Evolutionary conservation across 768 basidiomycete genomes (phyloP), one percentile per base, ranked within the genome.

Genomic region (Panus rudis): DNA sequence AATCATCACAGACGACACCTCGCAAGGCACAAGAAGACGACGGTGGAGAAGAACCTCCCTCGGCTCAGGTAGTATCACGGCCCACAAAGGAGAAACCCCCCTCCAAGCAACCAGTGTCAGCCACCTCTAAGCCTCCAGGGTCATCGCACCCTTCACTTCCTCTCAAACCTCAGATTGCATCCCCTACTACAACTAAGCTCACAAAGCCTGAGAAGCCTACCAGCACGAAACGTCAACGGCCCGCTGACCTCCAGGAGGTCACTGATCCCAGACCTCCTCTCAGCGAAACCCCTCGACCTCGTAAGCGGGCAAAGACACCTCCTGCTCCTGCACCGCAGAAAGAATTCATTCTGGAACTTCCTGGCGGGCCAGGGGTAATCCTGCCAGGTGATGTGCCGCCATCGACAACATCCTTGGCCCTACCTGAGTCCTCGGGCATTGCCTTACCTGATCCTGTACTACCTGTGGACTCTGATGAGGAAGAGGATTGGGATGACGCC

Each of bases 401-500:
- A 4, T 33, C 44, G 40, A 41, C 52, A 12, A 14, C 45, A 2
- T 26, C 43, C 3, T 33, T 56, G 35, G 46, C 53, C n/a, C 41
- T 56, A 14, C 52, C 57, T 1, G 42, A 46, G 8, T 22, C 52
- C 8, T 37, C 45, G 4, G 26, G 17, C 13, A 8, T 33, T 16
- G 26, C 27, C 1, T 14, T 17, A 14, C 21, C n/a, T n/a, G n/a
- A n/a, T n/a, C n/a, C n/a, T n/a, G n/a, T 45, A 2, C 30, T 42
- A 14, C 26, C 54, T 7, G 40, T 31, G 8, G 37, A 35, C 12
- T 56, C 55, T 39, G 55, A 53, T 32, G 53, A 56, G 16, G 57
- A 54, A 16, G 47, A 53, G 25, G 56, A 54, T 1, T 58, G 57
- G 57, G 57, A 57, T 48, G 55, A 54, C 31, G 57, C 37, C 32